These are phyloP conservation scores for Hypericum perforatum DNA, from an alignment of 345 rosid genomes.

Conservation along the genomic window DNA sequence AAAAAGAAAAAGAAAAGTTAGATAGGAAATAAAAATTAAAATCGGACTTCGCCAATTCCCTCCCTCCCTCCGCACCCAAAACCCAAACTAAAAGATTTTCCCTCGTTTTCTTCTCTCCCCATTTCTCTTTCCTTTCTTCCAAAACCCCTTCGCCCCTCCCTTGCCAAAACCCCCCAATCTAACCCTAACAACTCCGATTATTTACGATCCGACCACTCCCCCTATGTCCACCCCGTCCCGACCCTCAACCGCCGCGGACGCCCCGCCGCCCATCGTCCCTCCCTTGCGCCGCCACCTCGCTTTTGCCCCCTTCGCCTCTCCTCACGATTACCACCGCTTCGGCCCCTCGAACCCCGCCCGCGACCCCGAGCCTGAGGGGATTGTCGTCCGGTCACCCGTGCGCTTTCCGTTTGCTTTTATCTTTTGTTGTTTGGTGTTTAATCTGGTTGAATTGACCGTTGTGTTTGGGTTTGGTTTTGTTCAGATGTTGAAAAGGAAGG, in stretches of 20 bases:
- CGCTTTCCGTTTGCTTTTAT: conserved; percentile 15
- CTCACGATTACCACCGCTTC: conserved; percentile 65
- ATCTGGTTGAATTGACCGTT: not conserved
- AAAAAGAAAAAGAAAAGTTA: no score
- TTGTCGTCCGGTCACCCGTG: conserved; percentile 76
- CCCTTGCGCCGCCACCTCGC: conserved; percentile 65
- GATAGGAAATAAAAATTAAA: no score
- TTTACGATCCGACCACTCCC: conserved; percentile 4
- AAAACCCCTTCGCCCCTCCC: not conserved
- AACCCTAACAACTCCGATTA: not conserved
- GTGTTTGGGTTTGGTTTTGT: conserved; percentile 16
- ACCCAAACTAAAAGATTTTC: not conserved
- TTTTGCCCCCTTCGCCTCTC: conserved; percentile 56
- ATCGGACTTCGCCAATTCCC: no score
- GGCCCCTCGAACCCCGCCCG: conserved; percentile 16
- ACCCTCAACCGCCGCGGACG: conserved; percentile 29
- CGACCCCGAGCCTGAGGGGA: conserved; percentile 51
- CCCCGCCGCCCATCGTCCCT: conserved; percentile 36
- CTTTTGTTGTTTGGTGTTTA: not conserved
- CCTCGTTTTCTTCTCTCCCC: conserved; percentile 19
- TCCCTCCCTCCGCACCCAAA: no score
- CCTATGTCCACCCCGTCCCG: conserved; percentile 27
- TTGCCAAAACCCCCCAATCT: conserved; percentile 5
- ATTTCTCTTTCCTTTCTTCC: conserved; percentile 3
- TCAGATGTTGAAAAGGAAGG: conserved; percentile 57